phyloP scores from a whole-genome alignment of 495 filamentous ascomycete species.

The Collariella sp. region DNA sequence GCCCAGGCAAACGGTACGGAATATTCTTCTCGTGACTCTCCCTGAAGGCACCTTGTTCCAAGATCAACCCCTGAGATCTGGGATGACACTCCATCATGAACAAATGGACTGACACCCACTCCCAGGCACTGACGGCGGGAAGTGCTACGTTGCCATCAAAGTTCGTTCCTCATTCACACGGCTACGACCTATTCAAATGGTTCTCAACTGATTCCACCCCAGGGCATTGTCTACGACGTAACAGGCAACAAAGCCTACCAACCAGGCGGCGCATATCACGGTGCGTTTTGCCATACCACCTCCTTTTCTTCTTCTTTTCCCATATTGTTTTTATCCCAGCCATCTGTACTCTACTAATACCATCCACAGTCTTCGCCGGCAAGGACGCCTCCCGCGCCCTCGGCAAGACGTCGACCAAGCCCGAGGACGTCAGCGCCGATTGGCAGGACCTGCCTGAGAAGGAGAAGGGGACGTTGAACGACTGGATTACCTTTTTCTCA shows the following conservation, averaged over 20 bases:
- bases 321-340: not conserved
- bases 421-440: constrained; percentile 72
- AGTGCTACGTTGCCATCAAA: constrained; percentile 92
- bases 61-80: not conserved
- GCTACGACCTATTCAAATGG: not conserved
- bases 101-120: not conserved
- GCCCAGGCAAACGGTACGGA: constrained; percentile 70
- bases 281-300: constrained; percentile 39
- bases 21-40: not conserved
- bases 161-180: constrained; percentile 22
- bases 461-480: constrained; percentile 72
- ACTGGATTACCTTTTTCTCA: constrained; percentile 93
- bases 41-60: not conserved
- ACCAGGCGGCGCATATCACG: constrained; percentile 74
- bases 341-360: not conserved
- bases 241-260: constrained; percentile 75
- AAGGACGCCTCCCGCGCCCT: constrained; percentile 90
- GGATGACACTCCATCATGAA: not conserved
- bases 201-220: constrained; percentile 5
- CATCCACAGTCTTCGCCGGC: constrained; percentile 72
- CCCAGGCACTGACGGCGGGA: constrained; percentile 51
- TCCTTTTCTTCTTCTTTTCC: not conserved
- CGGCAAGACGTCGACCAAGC: constrained; percentile 74
- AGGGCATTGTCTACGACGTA: constrained; percentile 89
- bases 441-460: constrained; percentile 83